Percentiles rank a stretch among this genome's conserved stretches.
phyloP scores from a whole-genome alignment of 2,329 filamentous ascomycete genomes.

The Cladophialophora chaetospira region DNA sequence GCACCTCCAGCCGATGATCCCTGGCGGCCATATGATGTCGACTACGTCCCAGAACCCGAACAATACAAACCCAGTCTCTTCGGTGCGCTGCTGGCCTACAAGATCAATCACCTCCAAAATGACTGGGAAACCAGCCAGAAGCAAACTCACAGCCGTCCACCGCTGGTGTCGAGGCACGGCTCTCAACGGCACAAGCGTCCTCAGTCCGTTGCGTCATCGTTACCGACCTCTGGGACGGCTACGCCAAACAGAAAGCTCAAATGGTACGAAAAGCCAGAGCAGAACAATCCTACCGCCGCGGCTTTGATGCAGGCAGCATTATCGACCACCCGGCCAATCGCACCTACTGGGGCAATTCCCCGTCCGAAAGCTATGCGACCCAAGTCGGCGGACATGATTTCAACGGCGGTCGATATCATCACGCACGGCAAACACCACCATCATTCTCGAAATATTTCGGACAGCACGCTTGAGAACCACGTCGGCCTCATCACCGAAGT shows the following conservation, averaged over 20 bases:
- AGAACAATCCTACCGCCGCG: conserved; percentile 12
- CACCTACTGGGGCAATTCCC: conserved; percentile 8
- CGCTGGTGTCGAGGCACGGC: conserved; percentile 8
- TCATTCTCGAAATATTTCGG: conserved; percentile 10
- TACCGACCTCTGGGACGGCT: conserved; percentile 18
- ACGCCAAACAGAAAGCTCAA: conserved; percentile 32
- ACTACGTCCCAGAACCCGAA: conserved; percentile 28
- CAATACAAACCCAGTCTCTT: conserved; percentile 30
- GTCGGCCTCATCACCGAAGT: conserved; percentile 45
- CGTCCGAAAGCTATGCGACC: conserved; percentile 11
- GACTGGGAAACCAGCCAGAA: conserved; percentile 6
- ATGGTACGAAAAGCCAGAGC: conserved; percentile 33
- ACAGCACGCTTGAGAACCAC: conserved; percentile 17
- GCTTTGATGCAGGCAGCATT: conserved; percentile 21
- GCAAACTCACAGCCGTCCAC: background rate
- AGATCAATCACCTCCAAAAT: conserved; percentile 23
- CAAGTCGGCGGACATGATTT: conserved; percentile 25
- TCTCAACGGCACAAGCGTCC: conserved; percentile 1
- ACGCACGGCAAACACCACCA: conserved; percentile 21
- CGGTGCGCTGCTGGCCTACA: conserved; percentile 28
- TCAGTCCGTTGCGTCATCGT: conserved; percentile 5
- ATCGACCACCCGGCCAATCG: conserved; percentile 12
- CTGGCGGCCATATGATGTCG: conserved; percentile 25
- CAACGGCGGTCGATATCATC: conserved; percentile 29
- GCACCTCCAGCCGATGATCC: background rate